Evolutionary conservation across 257 asterid species (phyloP).

Genomic region (Handroanthus guayacan): DNA sequence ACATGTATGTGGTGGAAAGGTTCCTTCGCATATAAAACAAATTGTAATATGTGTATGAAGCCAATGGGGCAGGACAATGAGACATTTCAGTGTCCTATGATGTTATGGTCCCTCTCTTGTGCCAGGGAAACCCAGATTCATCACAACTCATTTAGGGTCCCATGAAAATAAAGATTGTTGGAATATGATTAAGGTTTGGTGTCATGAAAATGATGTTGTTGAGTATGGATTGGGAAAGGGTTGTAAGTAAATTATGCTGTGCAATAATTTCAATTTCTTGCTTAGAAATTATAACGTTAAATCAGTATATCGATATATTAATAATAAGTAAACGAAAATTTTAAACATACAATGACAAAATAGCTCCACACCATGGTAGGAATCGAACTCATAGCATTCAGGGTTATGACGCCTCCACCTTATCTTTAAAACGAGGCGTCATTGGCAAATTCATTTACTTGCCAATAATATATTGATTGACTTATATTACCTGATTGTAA

Average conservation of each 20-base stretch:
- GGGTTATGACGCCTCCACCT: no score
- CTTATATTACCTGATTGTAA: no score
- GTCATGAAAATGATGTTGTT: not conserved
- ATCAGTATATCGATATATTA: no score
- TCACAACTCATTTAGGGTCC: not conserved
- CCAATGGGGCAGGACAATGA: not conserved
- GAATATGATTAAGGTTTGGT: not conserved
- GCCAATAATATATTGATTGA: no score
- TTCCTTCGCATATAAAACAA: not conserved
- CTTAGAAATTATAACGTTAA: no score
- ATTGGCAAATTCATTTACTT: no score
- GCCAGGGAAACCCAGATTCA: not conserved
- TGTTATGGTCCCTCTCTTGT: not conserved
- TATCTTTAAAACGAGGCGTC: no score
- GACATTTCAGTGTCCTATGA: not conserved
- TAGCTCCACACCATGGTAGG: no score
- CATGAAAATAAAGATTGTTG: slow-evolving; percentile 3
- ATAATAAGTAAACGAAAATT: no score
- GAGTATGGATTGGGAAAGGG: not conserved
- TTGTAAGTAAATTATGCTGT: not conserved
- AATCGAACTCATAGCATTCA: no score
- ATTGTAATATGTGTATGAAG: not conserved
- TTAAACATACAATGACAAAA: no score
- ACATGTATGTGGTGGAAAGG: not conserved
- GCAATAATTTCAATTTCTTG: no score